Percentiles rank a stretch among this genome's conserved stretches.
phyloP scores from a whole-genome alignment of 23 red algal genomes.

The Pyropia yezoensis region DNA sequence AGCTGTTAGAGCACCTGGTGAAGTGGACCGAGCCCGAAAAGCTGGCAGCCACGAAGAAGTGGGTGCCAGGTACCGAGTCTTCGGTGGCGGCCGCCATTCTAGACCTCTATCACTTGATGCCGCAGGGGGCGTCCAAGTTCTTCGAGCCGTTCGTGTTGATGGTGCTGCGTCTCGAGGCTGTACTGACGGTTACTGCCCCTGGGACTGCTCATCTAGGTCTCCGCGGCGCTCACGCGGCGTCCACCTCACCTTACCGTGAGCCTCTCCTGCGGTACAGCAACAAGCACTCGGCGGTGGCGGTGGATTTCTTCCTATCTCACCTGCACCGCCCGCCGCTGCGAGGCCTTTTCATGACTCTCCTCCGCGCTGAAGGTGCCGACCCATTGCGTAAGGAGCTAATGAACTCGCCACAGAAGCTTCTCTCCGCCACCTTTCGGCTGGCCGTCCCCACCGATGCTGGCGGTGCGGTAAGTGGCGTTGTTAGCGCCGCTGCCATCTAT shows the following conservation, averaged over 20 bases:
- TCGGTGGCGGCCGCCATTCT: conserved; percentile 69
- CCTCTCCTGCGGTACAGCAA: conserved; percentile 79
- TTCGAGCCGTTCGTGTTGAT: conserved; percentile 49
- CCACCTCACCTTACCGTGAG: conserved; percentile 78
- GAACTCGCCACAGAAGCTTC: conserved; percentile 26
- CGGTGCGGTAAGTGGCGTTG: background rate
- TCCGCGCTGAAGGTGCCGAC: conserved; percentile 34
- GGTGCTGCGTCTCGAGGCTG: conserved; percentile 69
- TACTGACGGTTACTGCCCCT: conserved; percentile 32
- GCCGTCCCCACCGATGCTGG: background rate
- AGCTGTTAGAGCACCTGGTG: conserved; percentile 88
- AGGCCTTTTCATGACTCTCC: conserved; percentile 61
- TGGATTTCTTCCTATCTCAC: conserved; percentile 47
- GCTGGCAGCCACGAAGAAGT: conserved; percentile 23
- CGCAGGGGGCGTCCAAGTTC: conserved; percentile 32
- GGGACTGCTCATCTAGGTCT: conserved; percentile 71
- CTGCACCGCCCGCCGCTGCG: conserved; percentile 26
- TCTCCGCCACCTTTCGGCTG: conserved; percentile 9
- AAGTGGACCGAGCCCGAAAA: conserved; percentile 73
- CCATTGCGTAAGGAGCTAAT: conserved; percentile 49
- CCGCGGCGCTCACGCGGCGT: conserved; percentile 30
- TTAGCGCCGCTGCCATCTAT: conserved; percentile 12
- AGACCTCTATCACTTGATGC: conserved; percentile 79
- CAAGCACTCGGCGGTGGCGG: conserved; percentile 36
- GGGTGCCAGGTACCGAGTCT: conserved; percentile 45